These are phyloP conservation scores for Symbiotaphrina buchneri DNA, from an alignment of 495 filamentous ascomycete genomes.

Conservation along the genomic window DNA sequence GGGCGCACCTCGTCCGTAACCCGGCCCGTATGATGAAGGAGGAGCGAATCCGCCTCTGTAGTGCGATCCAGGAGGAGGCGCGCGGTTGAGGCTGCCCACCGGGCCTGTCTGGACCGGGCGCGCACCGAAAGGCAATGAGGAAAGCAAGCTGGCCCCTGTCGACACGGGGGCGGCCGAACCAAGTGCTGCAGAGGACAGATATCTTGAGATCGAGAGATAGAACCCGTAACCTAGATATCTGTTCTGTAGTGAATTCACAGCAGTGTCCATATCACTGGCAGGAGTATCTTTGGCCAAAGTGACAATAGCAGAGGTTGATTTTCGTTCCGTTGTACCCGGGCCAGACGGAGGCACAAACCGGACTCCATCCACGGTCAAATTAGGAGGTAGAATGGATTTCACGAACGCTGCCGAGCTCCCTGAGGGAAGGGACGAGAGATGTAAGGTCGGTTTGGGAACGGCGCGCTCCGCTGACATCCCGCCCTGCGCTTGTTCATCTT, in stretches of 20 bases:
- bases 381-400: conserved; percentile 46
- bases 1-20: conserved; percentile 13
- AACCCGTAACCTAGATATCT: conserved; percentile 75
- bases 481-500: conserved; percentile 22
- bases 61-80: conserved; percentile 34
- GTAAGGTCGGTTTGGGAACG: conserved; percentile 71
- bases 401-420: conserved; percentile 50
- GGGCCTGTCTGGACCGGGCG: conserved; percentile 30
- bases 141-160: conserved; percentile 20
- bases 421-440: conserved; percentile 36
- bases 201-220: conserved; percentile 57
- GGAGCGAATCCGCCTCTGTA: conserved; percentile 63
- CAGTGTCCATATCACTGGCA: conserved; percentile 61
- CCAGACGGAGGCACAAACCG: conserved; percentile 41
- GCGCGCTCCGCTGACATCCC: conserved; percentile 42
- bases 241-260: conserved; percentile 59
- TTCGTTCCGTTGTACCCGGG: conserved; percentile 41
- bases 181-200: conserved; percentile 66
- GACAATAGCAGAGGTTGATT: conserved; percentile 63
- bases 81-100: conserved; percentile 22
- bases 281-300: conserved; percentile 70
- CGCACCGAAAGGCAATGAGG: conserved; percentile 67
- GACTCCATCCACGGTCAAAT: conserved; percentile 52
- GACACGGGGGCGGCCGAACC: conserved; percentile 26
- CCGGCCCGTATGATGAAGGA: conserved; percentile 35